Conservation (phyloP, 2,329 filamentous ascomycete genomes). For the Calonectria henricotiae region DNA sequence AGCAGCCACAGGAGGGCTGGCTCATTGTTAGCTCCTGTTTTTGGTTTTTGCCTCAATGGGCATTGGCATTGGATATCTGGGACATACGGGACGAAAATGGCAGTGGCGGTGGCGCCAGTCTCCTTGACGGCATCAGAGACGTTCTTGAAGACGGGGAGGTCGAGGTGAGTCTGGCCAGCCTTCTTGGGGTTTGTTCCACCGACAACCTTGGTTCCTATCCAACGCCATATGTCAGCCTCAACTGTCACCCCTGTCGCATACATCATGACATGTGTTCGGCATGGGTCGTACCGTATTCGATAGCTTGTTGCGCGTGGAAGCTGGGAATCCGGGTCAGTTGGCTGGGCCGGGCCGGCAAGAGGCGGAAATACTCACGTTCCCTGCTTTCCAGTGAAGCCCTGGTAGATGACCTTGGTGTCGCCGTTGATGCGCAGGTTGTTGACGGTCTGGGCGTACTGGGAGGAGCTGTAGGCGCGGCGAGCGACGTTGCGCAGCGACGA, state of each 20-base stretch:
- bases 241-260: conserved; percentile 47
- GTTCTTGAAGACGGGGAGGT: conserved; percentile 91
- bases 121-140: conserved; percentile 91
- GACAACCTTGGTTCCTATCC: conserved; percentile 91
- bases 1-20: conserved; percentile 90
- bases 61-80: conserved; percentile 15
- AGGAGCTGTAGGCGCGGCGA: conserved; percentile 83
- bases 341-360: background rate
- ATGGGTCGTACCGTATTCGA: conserved; percentile 88
- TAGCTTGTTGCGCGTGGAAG: conserved; percentile 97
- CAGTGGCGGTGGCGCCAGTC: conserved; percentile 91
- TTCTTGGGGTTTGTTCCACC: conserved; percentile 99
- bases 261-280: conserved; percentile 50
- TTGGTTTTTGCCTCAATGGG: conserved; percentile 27
- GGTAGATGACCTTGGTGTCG: conserved; percentile 95
- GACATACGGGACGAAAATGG: conserved; percentile 94
- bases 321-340: conserved; percentile 64
- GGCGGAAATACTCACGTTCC: conserved; percentile 80
- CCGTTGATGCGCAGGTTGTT: conserved; percentile 93
- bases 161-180: conserved; percentile 91
- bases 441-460: conserved; percentile 81
- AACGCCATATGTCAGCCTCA: conserved; percentile 49
- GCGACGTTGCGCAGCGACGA: conserved; percentile 77
- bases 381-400: conserved; percentile 98
- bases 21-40: conserved; percentile 32